Evolutionary conservation across 306 rosid genomes (phyloP), one percentile per base, ranked within the genome.

Genomic region (Acacia melanoxylon): DNA sequence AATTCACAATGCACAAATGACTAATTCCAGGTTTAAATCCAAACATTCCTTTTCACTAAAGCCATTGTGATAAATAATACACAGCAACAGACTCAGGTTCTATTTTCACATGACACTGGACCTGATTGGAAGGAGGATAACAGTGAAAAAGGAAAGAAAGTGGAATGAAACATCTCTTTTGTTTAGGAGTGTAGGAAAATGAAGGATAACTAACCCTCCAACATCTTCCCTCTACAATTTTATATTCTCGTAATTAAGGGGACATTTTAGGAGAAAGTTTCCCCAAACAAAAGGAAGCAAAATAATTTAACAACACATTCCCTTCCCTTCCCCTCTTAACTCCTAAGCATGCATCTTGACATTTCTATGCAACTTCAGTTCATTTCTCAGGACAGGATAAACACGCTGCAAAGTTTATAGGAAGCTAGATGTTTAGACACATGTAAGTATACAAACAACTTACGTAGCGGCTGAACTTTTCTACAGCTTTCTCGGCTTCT

Each of bases 401-500:
- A 61, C 33, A 61, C 8, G 17, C 5, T 62, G 68, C 27, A 25
- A 73, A 27, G 25, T 49, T 2, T 27, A 17, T 31, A 8, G 45
- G 25, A 48, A 73, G 44, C 48, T 19, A 31, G 44, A 31, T 10
- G 5, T 33, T 17, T 22, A 22, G 3, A 5, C 40, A 35, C 15
- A 17, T 37, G 72, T 6, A 68, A 17, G 13, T 22, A 68, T 73
- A 72, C 19, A 81, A 74, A 63, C 12, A 84, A 89, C 98, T 92
- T 80, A 95, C 99, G 74, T 81, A 93, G 41, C 94, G 88, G 79
- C 81, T 92, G 93, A 88, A 89, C 72, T 66, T 86, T 31, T 89
- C 86, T 63, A 93, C 94, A 75, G 96, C 99, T 76, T 85, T 86
- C 37, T 95, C 97, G 83, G 93, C 91, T 83, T 93, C 97, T 76